phyloP scores from a whole-genome alignment of 305 asterid genomes.

The Fraxinus latifolia region DNA sequence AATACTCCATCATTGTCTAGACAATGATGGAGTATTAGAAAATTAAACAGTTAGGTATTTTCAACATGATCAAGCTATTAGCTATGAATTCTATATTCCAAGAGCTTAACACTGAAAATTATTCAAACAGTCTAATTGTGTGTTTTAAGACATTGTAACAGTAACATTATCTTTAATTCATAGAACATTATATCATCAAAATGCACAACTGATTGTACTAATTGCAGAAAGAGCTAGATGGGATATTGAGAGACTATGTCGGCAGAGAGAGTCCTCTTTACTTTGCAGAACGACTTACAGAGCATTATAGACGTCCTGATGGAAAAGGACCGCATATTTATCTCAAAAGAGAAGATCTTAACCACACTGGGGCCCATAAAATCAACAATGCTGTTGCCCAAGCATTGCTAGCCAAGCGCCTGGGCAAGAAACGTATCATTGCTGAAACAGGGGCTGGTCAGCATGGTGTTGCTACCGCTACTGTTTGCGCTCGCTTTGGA shows the following conservation, averaged over 20 bases:
- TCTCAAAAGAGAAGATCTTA: constrained; percentile 92
- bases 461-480: constrained; percentile 96
- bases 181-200: background rate
- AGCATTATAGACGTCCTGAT: constrained; percentile 62
- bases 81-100: background rate
- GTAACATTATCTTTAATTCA: background rate
- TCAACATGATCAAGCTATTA: background rate
- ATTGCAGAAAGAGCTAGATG: constrained; percentile 70
- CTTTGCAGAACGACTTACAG: constrained; percentile 83
- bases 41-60: background rate
- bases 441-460: constrained; percentile 99
- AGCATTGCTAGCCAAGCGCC: constrained; percentile 86
- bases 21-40: background rate
- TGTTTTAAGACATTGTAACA: background rate
- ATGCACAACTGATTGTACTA: background rate
- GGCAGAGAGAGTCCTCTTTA: constrained; percentile 94
- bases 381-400: constrained; percentile 92
- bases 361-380: constrained; percentile 95
- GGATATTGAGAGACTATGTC: constrained; percentile 80
- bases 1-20: too few relatives aligned
- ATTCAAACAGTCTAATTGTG: background rate
- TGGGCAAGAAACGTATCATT: constrained; percentile 83
- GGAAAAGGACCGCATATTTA: constrained; percentile 81
- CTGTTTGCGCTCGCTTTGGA: constrained; percentile 96
- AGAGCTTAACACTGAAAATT: background rate